Conservation (phyloP, 352 stramenopile species). For the Phytopythium ostracodes region DNA sequence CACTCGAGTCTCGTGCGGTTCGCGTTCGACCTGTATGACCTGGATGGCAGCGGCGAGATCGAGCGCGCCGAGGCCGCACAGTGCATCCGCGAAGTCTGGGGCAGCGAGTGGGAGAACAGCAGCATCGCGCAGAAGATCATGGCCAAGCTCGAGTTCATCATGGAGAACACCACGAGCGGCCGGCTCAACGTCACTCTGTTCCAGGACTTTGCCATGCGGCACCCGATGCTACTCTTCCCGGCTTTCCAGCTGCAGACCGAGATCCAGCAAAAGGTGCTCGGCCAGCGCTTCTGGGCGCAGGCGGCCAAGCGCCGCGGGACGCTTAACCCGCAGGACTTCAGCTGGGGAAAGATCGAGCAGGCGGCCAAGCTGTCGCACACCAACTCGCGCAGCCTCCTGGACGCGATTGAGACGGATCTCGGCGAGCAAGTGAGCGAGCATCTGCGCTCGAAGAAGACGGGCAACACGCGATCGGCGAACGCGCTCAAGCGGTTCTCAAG, state of each 20-base stretch:
- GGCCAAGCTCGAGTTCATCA: slow-evolving; percentile 46
- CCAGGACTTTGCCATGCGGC: slow-evolving; percentile 46
- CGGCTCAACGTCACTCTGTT: slow-evolving; percentile 40
- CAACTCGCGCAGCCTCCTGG: slow-evolving; percentile 18
- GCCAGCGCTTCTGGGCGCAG: slow-evolving; percentile 51
- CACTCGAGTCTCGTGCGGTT: slow-evolving; percentile 56
- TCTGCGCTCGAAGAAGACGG: not conserved
- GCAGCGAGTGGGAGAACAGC: slow-evolving; percentile 45
- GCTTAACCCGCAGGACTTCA: slow-evolving; percentile 27
- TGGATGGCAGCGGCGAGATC: slow-evolving; percentile 66
- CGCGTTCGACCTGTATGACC: slow-evolving; percentile 72
- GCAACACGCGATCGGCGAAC: not conserved
- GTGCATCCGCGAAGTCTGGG: slow-evolving; percentile 61
- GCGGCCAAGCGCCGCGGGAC: slow-evolving; percentile 37
- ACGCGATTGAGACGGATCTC: slow-evolving; percentile 28
- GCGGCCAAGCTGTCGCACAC: slow-evolving; percentile 23
- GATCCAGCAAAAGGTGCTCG: slow-evolving; percentile 53
- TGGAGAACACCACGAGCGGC: slow-evolving; percentile 26
- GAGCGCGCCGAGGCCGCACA: slow-evolving; percentile 41
- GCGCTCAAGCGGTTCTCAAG: slow-evolving; percentile 2
- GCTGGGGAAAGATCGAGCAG: slow-evolving; percentile 34
- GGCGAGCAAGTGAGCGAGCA: slow-evolving; percentile 16
- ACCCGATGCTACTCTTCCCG: slow-evolving; percentile 67
- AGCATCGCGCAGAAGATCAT: slow-evolving; percentile 52
- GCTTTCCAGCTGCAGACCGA: slow-evolving; percentile 66